Base-by-base conservation (phyloP, 1,284 basidiomycete genomes). In the Cryptococcus sp. region DNA sequence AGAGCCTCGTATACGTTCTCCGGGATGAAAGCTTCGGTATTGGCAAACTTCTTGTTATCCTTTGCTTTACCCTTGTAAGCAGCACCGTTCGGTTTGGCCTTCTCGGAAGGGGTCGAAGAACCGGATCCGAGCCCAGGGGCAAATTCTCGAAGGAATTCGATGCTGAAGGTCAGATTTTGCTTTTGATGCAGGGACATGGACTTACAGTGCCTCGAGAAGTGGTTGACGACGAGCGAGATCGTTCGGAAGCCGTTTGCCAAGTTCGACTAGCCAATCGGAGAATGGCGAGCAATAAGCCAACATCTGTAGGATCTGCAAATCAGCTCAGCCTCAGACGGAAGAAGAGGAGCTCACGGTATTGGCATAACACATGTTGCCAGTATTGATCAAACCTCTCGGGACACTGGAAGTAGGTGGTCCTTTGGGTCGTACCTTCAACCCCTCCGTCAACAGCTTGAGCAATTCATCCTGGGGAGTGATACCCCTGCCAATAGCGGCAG, bases 321-420 rank as follows among this genome's bases (percentile, higher is more conserved):
- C 5, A n/a, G 28, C 25, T 24, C 19, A 23, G 28, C 22, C 32
- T 21, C 11, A 4, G 24, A 2, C 7, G 10, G 10, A 31, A 18
- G 4, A 32, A 23, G 14, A 3, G 10, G 31, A 32, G 68, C 76
- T 60, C 46, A 78, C 87, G 0, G 91, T 86, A 67, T 98, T 98
- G 48, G 93, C 92, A 70, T 97, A 98, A 75, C 94, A 98, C 83
- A 97, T 87, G 76, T 98, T 98, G 9, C 94, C 94, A 4, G 85
- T 87, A 76, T 98, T 98, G 65, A 98, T 82, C 41, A 98, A 78
- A 4, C 94, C 94, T 25, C 93, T 81, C 0, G 91, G 86, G 28
- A 80, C 75, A 16, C 41, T 22, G 21, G 82, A 80, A 54, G 57
- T 48, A 2, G 48, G 50, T 18, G 37, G 46, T 21, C 59, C 54